Base-by-base conservation (phyloP, 768 basidiomycete genomes). In the Mycena capillaripes region DNA sequence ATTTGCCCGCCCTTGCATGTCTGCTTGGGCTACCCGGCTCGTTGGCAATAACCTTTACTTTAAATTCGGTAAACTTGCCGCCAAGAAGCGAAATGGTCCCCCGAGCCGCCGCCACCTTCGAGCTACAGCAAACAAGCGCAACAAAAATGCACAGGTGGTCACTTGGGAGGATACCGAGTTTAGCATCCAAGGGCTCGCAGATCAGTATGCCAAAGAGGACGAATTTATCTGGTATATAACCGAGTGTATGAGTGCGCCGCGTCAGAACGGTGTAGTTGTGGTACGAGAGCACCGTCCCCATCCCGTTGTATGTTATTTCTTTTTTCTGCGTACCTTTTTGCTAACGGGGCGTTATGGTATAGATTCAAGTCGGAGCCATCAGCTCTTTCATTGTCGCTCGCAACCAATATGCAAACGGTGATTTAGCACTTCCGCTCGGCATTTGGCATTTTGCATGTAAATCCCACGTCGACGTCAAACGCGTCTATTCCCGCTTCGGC, bases 171-270 rank as follows among this genome's bases (percentile, higher is more conserved):
- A 63, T 25, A 48, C 46, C 4, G 30, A 52, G 21, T 50, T 63
- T 19, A 63, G 29, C 21, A 50, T 63, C 12, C 61, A 61, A 27
- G 59, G 59, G 23, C 59, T 61, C 14, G 42, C 61, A 12, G 29
- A 48, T 36, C 46, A 34, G 19, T 50, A 48, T 34, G 7, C 3
- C 17, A 10, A 50, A 23, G 61, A 48, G 27, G 61, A 63, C 32
- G 46, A 7, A 6, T 19, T 50, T 25, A 63, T 63, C 11, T 63
- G 61, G 61, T 63, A 38, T 14, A 6, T 38, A 6, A 38, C 36
- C 8, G 36, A 38, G 36, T 38, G 36, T 14, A 38, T 38, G 36
- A 14, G 6, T 14, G 36, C 36, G 36, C 36, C 36, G 36, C 36
- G 44, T 14, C 34, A 11, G n/a, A 58, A 36, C 9, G 55, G 55